Evolutionary conservation across 108 stramenopile species (phyloP), one percentile per base, ranked within the genome.

Genomic region (Poteriospumella lacustris): DNA sequence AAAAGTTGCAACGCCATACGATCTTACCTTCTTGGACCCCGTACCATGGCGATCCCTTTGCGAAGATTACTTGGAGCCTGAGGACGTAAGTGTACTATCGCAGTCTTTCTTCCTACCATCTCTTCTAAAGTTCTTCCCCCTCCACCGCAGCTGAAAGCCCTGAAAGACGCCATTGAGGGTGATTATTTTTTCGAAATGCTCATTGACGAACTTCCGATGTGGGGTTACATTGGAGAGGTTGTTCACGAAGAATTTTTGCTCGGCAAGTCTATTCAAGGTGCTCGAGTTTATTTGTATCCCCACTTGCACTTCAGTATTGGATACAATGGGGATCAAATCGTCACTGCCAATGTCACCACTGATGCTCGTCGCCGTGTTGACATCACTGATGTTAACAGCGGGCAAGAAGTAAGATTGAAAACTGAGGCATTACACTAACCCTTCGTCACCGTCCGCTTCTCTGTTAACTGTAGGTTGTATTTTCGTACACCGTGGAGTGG

Each of bases 151-250:
- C 26, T 76, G 76, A 52, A 76, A 58, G 76, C 9, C 40, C 58
- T 84, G 15, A 76, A 76, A 0, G 80, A 83, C 26, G 84, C 84
- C 28, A 84, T 84, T 42, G 80, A 82, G 39, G 82, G 80, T 26
- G 76, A 79, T 2, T 97, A 93, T 83, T 96, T 93, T 87, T 98
- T 94, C 83, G 97, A 98, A 88, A 90, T 98, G 90, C 92, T 96
- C 76, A 84, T 98, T 34, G 97, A 98, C 82, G 96, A 95, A 85
- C 87, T 98, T 28, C 96, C 97, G 42, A 92, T 96, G 92, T 96
- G 93, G 94, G 96, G 95, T 58, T 98, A 91, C 80, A 77, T 95
- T 44, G 95, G 95, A 24, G 93, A 93, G 52, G 60, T 64, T 15
- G 70, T 38, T 2, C 76, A 76, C 56, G 76, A 58, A 44, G 76